Base-by-base conservation (phyloP, 768 basidiomycete genomes). In the Leccinum obscurum region DNA sequence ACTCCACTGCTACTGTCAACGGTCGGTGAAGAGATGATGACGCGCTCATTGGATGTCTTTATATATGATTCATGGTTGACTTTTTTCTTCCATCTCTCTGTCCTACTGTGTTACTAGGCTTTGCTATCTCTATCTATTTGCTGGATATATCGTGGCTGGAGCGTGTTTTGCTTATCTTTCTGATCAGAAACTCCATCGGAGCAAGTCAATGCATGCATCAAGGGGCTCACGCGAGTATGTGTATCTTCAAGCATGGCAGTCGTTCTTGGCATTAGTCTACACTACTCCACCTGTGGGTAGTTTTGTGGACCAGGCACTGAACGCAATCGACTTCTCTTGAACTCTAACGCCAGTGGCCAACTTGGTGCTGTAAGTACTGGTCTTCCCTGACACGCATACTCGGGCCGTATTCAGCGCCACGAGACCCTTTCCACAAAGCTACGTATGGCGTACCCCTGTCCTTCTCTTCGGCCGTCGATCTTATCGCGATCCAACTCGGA, bases 1-100 rank as follows among this genome's bases (percentile, higher is more conserved):
- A 90, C 66, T 90, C 89, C 10, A 80, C 82, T 26, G 85, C 87
- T 54, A 89, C 88, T 22, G 78, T 90, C 60, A 90, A 89, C 67
- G 90, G 89, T 26, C 77, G 77, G 61, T 82, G 69, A 77, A 61
- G 63, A 63, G 50, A 54, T 68, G 62, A 59, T 52, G 57, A 55
- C 49, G 61, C 56, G 39, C 32, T 46, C 30, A 50, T 32, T 57
- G 54, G 52, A 55, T 39, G 32, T 34, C 30, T 50, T 35, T 24
- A 44, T 56, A 61, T 56, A 59, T 52, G 54, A 65, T 54, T 59
- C 35, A 28, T 64, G 54, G 51, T 61, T 55, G 50, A 54, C 48
- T 59, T 51, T 59, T 30, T 50, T 30, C 41, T 37, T 53, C 24
- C 55, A 34, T 52, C 57, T 49, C 57, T 54, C 50, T 60, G n/a